A percentile compares a stretch with the other conserved stretches of the same genome.
Conservation (phyloP, 2,329 filamentous ascomycete species). For the Talaromyces sp. region DNA sequence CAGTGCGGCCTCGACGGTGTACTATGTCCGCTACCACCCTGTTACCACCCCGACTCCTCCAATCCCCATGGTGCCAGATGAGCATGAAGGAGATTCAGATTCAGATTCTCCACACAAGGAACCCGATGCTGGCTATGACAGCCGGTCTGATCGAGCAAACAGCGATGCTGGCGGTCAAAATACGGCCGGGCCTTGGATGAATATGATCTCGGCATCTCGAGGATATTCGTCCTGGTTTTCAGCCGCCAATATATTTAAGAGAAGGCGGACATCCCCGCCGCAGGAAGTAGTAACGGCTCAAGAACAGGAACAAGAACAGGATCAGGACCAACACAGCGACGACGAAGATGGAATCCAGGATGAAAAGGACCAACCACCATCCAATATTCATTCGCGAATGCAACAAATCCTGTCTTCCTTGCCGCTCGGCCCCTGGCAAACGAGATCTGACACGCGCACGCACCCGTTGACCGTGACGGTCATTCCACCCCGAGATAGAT, state of each 20-base stretch:
- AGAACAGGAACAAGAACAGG: conserved; percentile 25
- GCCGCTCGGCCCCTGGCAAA: conserved; percentile 10
- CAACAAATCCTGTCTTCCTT: conserved; percentile 7
- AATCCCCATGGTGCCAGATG: conserved; percentile 16
- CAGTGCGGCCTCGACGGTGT: conserved; percentile 59
- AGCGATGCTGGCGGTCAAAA: neutral
- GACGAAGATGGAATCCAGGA: neutral
- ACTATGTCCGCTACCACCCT: conserved; percentile 58
- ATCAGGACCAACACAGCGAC: neutral
- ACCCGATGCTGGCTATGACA: neutral
- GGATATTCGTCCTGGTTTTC: conserved; percentile 46
- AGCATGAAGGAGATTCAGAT: conserved; percentile 16
- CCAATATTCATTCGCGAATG: neutral
- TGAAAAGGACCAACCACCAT: neutral
- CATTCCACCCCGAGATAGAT: conserved; percentile 54
- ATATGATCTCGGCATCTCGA: conserved; percentile 14
- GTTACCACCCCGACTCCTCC: conserved; percentile 44
- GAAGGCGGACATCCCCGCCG: conserved; percentile 53
- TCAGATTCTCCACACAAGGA: conserved; percentile 17
- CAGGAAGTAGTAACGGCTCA: conserved; percentile 55
- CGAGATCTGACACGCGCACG: conserved; percentile 11
- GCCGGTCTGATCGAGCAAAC: neutral
- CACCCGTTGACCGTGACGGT: conserved; percentile 53
- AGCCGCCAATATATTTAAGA: conserved; percentile 54
- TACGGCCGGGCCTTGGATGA: neutral